Conservation (phyloP, 208 protist species). For the Sergeia podlipaevii region DNA sequence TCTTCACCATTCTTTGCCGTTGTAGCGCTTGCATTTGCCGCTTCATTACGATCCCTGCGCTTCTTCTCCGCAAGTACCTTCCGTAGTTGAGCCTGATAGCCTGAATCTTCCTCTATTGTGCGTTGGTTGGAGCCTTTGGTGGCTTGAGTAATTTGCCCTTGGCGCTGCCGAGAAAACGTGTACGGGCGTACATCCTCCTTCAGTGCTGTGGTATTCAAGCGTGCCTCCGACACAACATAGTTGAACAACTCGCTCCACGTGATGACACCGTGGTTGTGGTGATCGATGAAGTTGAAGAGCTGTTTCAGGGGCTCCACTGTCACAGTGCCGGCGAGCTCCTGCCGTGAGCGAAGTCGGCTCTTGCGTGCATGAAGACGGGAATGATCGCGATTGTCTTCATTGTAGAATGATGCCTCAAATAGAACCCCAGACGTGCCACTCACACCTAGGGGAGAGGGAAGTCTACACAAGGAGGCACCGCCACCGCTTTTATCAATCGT, state of each 20-base stretch:
- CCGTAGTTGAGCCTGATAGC: neutral
- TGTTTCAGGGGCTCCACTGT: constrained; percentile 27
- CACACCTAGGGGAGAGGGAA: too few relatives aligned
- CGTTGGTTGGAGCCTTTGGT: neutral
- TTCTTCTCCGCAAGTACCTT: neutral
- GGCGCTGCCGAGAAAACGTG: constrained; percentile 28
- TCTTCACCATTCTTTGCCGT: too few relatives aligned
- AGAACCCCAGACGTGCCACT: too few relatives aligned
- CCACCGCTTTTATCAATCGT: too few relatives aligned
- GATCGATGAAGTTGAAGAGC: constrained; percentile 51
- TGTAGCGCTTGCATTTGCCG: too few relatives aligned
- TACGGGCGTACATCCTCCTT: constrained; percentile 32
- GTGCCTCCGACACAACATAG: constrained; percentile 44
- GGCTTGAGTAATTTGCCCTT: neutral
- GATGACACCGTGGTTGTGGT: constrained; percentile 34
- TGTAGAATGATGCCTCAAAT: too few relatives aligned
- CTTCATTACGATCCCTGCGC: neutral
- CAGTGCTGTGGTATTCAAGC: constrained; percentile 4
- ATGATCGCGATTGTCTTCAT: too few relatives aligned
- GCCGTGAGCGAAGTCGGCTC: neutral
- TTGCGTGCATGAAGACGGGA: neutral
- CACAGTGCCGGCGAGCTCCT: constrained; percentile 6
- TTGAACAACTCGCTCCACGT: constrained; percentile 59
- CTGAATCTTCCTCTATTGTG: neutral
- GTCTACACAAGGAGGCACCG: too few relatives aligned